phyloP scores from a whole-genome alignment of 225 moss, liverwort and hornwort species.

The Straminergon stramineum region DNA sequence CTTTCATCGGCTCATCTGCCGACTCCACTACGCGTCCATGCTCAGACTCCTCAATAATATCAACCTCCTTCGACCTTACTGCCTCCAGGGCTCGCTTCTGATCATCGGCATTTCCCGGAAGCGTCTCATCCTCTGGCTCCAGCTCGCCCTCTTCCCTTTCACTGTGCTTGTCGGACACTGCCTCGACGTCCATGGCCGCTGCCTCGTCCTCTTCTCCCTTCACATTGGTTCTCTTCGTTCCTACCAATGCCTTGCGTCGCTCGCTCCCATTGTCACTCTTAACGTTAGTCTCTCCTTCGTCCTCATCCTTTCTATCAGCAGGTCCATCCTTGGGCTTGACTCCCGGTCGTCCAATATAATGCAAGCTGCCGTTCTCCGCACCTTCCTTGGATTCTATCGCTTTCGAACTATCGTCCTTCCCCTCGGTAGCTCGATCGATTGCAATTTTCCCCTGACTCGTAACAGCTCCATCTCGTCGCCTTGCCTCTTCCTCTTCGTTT shows the following conservation, averaged over 20 bases:
- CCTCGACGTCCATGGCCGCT: constrained; percentile 1
- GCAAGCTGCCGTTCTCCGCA: not conserved
- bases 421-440: not conserved
- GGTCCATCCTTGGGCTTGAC: constrained; percentile 5
- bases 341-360: constrained; percentile 1
- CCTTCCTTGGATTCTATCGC: constrained; percentile 4
- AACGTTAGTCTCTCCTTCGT: not conserved
- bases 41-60: constrained; percentile 35
- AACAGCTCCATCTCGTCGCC: constrained; percentile 3
- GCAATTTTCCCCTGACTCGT: not conserved
- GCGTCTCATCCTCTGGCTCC: constrained; percentile 37
- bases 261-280: constrained; percentile 23
- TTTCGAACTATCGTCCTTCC: constrained; percentile 5
- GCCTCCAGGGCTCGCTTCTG: constrained; percentile 14
- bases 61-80: constrained; percentile 38
- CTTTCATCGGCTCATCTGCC: constrained; percentile 2
- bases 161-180: constrained; percentile 36
- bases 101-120: constrained; percentile 19
- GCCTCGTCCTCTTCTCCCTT: constrained; percentile 16
- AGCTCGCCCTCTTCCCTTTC: constrained; percentile 91
- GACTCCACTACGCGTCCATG: not conserved
- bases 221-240: constrained; percentile 10
- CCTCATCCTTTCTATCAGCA: constrained; percentile 6
- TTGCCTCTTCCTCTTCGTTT: constrained; percentile 44
- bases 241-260: constrained; percentile 16